Evolutionary conservation across 768 basidiomycete species (phyloP).

Genomic region (Pleurotus platypus): DNA sequence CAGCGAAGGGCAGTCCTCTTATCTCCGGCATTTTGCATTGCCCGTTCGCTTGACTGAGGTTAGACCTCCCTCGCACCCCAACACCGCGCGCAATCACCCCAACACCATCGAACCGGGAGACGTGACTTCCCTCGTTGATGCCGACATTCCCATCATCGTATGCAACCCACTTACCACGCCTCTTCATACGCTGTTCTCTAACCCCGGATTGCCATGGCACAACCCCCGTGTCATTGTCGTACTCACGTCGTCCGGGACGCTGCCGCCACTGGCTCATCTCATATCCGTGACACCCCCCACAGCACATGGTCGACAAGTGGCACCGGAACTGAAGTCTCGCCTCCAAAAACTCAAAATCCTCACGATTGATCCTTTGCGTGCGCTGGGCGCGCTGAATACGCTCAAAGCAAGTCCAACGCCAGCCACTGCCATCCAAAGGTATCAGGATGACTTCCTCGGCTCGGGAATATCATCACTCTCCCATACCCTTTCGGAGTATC

Average conservation of each 20-base stretch:
- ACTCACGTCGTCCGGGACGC: conserved; percentile 23
- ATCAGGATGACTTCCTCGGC: conserved; percentile 56
- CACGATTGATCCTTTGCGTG: conserved; percentile 57
- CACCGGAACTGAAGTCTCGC: conserved; percentile 13
- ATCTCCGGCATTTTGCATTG: conserved; percentile 52
- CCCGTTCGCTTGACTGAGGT: conserved; percentile 48
- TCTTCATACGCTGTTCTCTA: conserved; percentile 32
- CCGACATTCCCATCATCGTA: conserved; percentile 64
- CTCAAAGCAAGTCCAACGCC: conserved; percentile 45
- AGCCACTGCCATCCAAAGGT: conserved; percentile 52
- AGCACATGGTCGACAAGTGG: not conserved
- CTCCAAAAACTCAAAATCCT: conserved; percentile 28
- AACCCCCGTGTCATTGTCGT: conserved; percentile 43
- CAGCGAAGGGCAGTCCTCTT: conserved; percentile 32
- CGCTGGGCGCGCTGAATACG: conserved; percentile 46
- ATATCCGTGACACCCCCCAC: conserved; percentile 8
- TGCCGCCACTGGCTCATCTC: conserved; percentile 17
- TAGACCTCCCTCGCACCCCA: conserved; percentile 13
- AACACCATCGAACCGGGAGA: conserved; percentile 4
- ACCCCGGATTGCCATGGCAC: conserved; percentile 24
- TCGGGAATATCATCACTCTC: conserved; percentile 56
- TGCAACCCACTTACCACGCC: conserved; percentile 57
- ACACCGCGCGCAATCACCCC: conserved; percentile 12
- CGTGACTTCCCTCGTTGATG: conserved; percentile 28
- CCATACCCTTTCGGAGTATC: conserved; percentile 27